Conservation (phyloP, 768 basidiomycete genomes). For the Tulasnella sp. region DNA sequence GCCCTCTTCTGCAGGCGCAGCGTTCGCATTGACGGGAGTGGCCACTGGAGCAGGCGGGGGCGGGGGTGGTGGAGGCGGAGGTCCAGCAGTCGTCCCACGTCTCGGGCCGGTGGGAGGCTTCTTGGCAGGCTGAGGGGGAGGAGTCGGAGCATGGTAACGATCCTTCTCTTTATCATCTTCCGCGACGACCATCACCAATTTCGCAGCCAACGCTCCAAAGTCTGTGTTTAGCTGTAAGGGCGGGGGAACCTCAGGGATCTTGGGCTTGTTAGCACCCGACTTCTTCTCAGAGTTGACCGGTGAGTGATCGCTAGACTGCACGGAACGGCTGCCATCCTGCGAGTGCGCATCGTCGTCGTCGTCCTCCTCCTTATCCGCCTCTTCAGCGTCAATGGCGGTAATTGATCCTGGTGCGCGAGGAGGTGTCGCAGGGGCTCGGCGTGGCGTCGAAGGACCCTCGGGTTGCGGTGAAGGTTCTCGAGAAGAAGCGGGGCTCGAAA, state of each 20-base stretch:
- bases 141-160: conserved; percentile 16
- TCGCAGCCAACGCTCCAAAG: background rate
- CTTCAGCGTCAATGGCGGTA: background rate
- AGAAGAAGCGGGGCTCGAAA: background rate
- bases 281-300: background rate
- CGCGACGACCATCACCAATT: background rate
- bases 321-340: background rate
- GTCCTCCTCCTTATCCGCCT: background rate
- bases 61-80: background rate
- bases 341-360: background rate
- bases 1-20: conserved; percentile 24
- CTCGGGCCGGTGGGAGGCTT: conserved; percentile 24
- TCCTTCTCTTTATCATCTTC: conserved; percentile 14
- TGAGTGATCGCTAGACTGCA: background rate
- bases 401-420: background rate
- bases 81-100: background rate
- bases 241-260: background rate
- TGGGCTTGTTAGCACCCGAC: background rate
- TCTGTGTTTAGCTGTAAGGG: background rate
- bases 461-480: background rate
- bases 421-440: background rate
- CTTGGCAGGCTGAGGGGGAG: background rate
- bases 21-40: background rate
- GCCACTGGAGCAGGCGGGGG: conserved; percentile 3
- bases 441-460: background rate